These are phyloP conservation scores for Blumeria hordei DNA, from an alignment of 2,329 filamentous ascomycete genomes.

Conservation along the genomic window DNA sequence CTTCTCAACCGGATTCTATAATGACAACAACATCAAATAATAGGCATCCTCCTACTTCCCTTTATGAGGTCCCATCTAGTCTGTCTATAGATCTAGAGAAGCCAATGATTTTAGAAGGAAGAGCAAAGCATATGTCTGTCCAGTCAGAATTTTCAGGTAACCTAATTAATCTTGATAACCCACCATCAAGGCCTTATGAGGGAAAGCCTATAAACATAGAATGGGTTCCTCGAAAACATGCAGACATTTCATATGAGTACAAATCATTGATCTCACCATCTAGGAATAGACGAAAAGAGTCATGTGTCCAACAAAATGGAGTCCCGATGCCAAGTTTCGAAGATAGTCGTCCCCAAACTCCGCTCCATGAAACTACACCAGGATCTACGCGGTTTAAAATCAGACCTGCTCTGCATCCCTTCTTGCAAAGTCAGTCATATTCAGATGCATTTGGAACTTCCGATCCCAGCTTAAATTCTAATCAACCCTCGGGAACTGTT, in stretches of 20 bases:
- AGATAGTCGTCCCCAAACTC: too few relatives aligned
- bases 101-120: conserved; percentile 14
- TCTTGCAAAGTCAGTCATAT: conserved; percentile 51
- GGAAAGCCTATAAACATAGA: conserved; percentile 11
- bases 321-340: too few relatives aligned
- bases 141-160: conserved; percentile 19
- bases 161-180: conserved; percentile 20
- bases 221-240: conserved; percentile 13
- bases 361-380: too few relatives aligned
- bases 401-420: conserved; percentile 28
- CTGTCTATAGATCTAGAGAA: conserved; percentile 9
- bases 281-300: conserved; percentile 17
- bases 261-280: conserved; percentile 14
- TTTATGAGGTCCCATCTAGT: conserved; percentile 9
- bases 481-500: conserved; percentile 27
- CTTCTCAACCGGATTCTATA: too few relatives aligned
- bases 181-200: conserved; percentile 17
- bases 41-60: background rate
- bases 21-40: too few relatives aligned
- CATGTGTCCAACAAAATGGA: too few relatives aligned
- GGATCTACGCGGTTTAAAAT: conserved; percentile 23
- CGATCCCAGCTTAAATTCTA: conserved; percentile 38
- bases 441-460: conserved; percentile 55
- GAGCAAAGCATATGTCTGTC: conserved; percentile 20
- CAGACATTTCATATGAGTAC: conserved; percentile 8